Base-by-base conservation (phyloP, 2,329 filamentous ascomycete species). In the Cladosporium sphaerospermum region DNA sequence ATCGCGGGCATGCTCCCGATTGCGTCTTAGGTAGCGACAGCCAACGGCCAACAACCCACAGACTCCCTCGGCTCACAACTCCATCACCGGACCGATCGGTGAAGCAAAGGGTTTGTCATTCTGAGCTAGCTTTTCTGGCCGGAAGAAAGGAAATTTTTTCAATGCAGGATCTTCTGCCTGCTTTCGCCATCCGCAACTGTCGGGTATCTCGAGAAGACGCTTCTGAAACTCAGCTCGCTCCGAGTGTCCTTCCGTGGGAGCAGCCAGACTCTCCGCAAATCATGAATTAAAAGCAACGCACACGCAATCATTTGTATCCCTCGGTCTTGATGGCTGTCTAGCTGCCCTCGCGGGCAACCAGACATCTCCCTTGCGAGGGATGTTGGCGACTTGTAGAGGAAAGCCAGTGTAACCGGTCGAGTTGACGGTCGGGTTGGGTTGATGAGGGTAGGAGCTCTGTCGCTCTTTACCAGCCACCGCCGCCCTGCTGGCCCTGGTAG, bases 401-500 rank as follows among this genome's bases (percentile, higher is more conserved):
- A 41, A 49, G 19, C 18, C 23, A 47, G 14, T 14, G 28, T 41
- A n/a, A 28, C 28, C 14, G 18, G 46, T 3, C n/a, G 44, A 14
- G 14, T 7, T 23, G 14, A 18, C 10, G 31, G 31, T 13, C 23
- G 32, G 9, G 40, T 7, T 13, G 11, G 9, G 11, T 14, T 40
- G 48, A 37, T 28, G 23, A 28, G 23, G 23, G 23, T 28, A 28
- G 23, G 33, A 33, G 41, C 36, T 11, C 40, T 43, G 50, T 46
- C 6, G 19, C 19, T 53, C 36, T 36, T 9, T 53, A 53, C 45
- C 45, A 44, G 42, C 58, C 55, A 40, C 60, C 59, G 36, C 59
- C 60, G 45, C 63, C 62, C 53, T 60, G 57, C 32, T 54, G 45
- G 42, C 55, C 60, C 47, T 62, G 56, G 28, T 55, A 56, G 32